Evolutionary conservation across 768 basidiomycete species (phyloP).

Genomic region (Lepiota brunneoincarnata): DNA sequence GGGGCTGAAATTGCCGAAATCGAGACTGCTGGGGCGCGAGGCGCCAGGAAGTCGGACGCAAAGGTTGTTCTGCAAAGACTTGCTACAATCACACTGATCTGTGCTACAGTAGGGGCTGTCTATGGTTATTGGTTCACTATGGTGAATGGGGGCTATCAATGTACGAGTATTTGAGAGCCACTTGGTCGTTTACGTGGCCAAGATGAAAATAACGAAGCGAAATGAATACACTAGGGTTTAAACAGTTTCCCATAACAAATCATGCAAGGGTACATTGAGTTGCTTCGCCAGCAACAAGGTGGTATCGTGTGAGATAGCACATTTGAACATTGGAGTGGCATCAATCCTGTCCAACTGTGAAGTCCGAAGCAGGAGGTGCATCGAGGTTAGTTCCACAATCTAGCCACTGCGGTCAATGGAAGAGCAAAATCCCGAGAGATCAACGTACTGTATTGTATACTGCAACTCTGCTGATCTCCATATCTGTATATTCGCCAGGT

Average conservation of each 20-base stretch:
- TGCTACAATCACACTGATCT: no score
- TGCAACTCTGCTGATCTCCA: constrained; percentile 63
- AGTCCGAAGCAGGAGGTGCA: constrained; percentile 65
- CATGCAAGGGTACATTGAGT: constrained; percentile 56
- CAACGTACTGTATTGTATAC: constrained; percentile 55
- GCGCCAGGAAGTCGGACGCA: constrained; percentile 17
- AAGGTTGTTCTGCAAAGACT: no score
- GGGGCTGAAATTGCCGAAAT: constrained; percentile 50
- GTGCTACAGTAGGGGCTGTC: no score
- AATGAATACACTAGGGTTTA: constrained; percentile 11
- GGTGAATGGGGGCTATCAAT: no score
- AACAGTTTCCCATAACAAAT: constrained; percentile 66
- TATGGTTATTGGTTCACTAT: no score
- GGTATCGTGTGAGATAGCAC: constrained; percentile 61
- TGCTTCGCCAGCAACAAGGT: constrained; percentile 56
- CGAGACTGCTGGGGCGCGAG: constrained; percentile 53
- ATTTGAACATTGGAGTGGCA: constrained; percentile 71
- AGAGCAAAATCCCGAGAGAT: not conserved
- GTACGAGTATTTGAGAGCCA: no score
- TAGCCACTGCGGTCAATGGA: constrained; percentile 22
- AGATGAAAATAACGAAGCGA: not conserved
- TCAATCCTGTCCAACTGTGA: constrained; percentile 62
- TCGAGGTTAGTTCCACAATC: constrained; percentile 65
- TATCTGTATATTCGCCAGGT: constrained; percentile 73
- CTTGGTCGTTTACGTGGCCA: not conserved